A percentile compares a stretch with the other conserved stretches of the same genome.
Conservation (phyloP, 768 basidiomycete species). For the Hericium coralloides region DNA sequence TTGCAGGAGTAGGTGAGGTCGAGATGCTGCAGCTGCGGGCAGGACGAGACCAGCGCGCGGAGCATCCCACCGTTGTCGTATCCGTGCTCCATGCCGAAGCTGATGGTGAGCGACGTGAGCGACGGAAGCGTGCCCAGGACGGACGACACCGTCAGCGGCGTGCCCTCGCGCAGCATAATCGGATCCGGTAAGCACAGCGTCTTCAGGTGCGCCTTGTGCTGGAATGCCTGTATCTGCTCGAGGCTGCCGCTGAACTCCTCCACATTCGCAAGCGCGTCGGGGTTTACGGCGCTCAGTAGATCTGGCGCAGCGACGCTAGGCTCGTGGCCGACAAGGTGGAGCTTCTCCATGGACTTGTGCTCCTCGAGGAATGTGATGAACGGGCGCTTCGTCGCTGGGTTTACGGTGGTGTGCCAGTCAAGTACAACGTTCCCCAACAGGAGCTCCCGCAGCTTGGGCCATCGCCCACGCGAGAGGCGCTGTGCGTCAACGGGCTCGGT, state of each 20-base stretch:
- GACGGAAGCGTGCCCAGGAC: constrained; percentile 48
- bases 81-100: constrained; percentile 57
- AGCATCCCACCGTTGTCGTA: constrained; percentile 68
- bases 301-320: constrained; percentile 9
- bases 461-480: constrained; percentile 48
- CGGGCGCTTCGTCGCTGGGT: constrained; percentile 36
- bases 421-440: constrained; percentile 58
- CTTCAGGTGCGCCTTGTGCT: constrained; percentile 31
- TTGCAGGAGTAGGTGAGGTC: constrained; percentile 59
- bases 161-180: constrained; percentile 57
- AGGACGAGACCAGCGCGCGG: constrained; percentile 55
- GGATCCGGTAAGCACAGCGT: constrained; percentile 58
- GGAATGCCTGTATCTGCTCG: constrained; percentile 55
- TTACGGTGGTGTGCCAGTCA: constrained; percentile 36
- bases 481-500: constrained; percentile 46
- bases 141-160: constrained; percentile 49
- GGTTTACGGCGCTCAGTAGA: constrained; percentile 15
- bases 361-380: constrained; percentile 64
- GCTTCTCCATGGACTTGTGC: constrained; percentile 42
- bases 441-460: constrained; percentile 56
- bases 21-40: constrained; percentile 54
- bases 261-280: constrained; percentile 10
- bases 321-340: constrained; percentile 35
- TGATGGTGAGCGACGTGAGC: constrained; percentile 50
- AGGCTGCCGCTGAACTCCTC: constrained; percentile 60